A percentile compares a stretch with the other conserved stretches of the same genome.
These are phyloP conservation scores for Tuber aestivum DNA, from an alignment of 495 filamentous ascomycete species.

Conservation along the genomic window DNA sequence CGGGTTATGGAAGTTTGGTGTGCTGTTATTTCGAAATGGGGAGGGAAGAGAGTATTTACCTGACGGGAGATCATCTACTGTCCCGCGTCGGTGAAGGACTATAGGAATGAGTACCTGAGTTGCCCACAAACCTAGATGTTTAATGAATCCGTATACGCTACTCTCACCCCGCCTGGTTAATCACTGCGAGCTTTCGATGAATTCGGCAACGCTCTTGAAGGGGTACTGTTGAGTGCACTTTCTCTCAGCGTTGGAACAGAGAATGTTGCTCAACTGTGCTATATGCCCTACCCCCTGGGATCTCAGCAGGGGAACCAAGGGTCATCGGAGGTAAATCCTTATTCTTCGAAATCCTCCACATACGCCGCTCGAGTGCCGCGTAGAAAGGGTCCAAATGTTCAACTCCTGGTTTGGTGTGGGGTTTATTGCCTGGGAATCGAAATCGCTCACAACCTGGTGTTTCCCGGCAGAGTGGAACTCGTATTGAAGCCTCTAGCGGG, in stretches of 20 bases:
- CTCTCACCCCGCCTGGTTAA: slow-evolving; percentile 75
- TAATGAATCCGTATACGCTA: slow-evolving; percentile 78
- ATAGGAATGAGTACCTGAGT: slow-evolving; percentile 65
- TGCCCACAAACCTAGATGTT: slow-evolving; percentile 72
- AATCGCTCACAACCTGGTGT: slow-evolving; percentile 65
- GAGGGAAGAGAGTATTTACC: neutral
- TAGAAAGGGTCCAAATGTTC: slow-evolving; percentile 83
- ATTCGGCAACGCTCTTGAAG: slow-evolving; percentile 68
- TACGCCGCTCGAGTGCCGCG: slow-evolving; percentile 67
- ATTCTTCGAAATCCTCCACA: slow-evolving; percentile 61
- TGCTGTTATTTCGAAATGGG: neutral
- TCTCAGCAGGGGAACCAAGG: slow-evolving; percentile 71
- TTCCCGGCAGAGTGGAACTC: slow-evolving; percentile 72
- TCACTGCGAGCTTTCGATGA: slow-evolving; percentile 80
- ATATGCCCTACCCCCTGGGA: slow-evolving; percentile 79
- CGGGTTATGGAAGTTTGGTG: slow-evolving; percentile 47
- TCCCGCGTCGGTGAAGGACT: slow-evolving; percentile 76
- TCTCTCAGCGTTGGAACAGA: slow-evolving; percentile 64
- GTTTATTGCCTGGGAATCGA: slow-evolving; percentile 66
- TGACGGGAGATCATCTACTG: slow-evolving; percentile 89
- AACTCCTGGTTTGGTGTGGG: slow-evolving; percentile 75
- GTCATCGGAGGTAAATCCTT: slow-evolving; percentile 63
- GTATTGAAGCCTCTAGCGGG: slow-evolving; percentile 73
- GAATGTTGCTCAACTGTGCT: slow-evolving; percentile 72
- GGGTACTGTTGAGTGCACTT: slow-evolving; percentile 82